Conservation (phyloP, 352 stramenopile genomes). For the Phytophthora sp. region DNA sequence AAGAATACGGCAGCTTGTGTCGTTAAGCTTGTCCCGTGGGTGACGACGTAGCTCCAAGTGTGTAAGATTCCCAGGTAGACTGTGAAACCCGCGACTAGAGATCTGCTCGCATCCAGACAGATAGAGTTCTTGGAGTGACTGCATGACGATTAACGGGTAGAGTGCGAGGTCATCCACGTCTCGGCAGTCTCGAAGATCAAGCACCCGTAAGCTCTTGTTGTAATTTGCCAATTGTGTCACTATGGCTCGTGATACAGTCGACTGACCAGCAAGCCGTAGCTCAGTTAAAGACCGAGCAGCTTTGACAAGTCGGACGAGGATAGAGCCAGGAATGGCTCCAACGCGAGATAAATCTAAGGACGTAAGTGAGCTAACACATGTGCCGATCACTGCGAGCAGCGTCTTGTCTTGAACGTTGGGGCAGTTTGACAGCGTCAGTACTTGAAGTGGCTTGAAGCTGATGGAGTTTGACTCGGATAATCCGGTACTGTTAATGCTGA, state of each 20-base stretch:
- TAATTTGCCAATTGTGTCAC: constrained; percentile 55
- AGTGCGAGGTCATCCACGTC: constrained; percentile 65
- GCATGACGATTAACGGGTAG: constrained; percentile 68
- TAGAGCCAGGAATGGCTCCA: constrained; percentile 24
- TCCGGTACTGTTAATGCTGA: constrained; percentile 16
- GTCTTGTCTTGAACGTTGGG: constrained; percentile 38
- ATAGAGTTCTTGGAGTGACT: constrained; percentile 53
- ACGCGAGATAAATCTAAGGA: constrained; percentile 50
- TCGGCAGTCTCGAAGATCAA: constrained; percentile 62
- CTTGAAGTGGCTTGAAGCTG: constrained; percentile 18
- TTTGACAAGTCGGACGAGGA: constrained; percentile 52
- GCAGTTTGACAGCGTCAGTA: constrained; percentile 37
- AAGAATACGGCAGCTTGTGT: constrained; percentile 38
- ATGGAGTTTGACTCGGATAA: background rate
- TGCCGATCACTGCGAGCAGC: constrained; percentile 39
- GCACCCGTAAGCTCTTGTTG: constrained; percentile 58
- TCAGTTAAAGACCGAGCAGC: constrained; percentile 32
- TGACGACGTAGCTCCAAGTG: constrained; percentile 45
- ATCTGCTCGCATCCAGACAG: constrained; percentile 47
- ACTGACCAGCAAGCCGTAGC: constrained; percentile 44
- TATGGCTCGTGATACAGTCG: constrained; percentile 49
- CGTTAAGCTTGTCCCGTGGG: constrained; percentile 38
- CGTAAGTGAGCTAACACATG: constrained; percentile 37
- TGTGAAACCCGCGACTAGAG: constrained; percentile 48
- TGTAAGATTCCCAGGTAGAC: constrained; percentile 46